Evolutionary conservation across 352 stramenopile genomes (phyloP).

Genomic region (Phytopythium mirpurense): DNA sequence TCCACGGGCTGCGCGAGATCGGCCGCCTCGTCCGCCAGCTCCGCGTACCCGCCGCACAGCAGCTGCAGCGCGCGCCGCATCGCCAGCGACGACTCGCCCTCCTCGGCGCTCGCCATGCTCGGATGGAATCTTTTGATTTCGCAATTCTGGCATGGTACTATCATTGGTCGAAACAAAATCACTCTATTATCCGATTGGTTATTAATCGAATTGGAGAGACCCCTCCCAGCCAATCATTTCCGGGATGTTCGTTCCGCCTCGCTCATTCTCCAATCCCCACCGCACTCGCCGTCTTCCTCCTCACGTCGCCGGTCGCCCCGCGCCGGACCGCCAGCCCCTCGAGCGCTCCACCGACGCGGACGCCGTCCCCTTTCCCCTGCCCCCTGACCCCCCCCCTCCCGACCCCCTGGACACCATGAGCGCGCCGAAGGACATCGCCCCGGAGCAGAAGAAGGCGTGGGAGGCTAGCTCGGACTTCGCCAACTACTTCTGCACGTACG

Average conservation of each 20-base stretch:
- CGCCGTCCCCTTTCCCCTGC: not conserved
- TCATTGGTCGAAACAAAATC: too few relatives aligned
- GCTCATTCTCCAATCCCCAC: too few relatives aligned
- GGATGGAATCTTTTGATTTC: too few relatives aligned
- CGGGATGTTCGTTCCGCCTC: too few relatives aligned
- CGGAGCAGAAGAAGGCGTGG: slow-evolving; percentile 80
- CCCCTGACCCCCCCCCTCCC: not conserved
- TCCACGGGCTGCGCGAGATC: slow-evolving; percentile 52
- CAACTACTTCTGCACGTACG: slow-evolving; percentile 91
- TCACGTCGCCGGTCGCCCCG: too few relatives aligned
- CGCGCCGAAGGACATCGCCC: slow-evolving; percentile 45
- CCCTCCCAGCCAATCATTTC: too few relatives aligned
- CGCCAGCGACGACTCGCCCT: slow-evolving; percentile 3
- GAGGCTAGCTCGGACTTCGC: slow-evolving; percentile 84
- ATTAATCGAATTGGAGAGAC: too few relatives aligned
- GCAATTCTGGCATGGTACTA: too few relatives aligned
- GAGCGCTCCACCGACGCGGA: too few relatives aligned
- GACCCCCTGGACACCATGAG: slow-evolving; percentile 5
- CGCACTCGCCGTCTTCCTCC: too few relatives aligned
- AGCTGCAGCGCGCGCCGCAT: slow-evolving; percentile 47
- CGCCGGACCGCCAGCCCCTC: too few relatives aligned
- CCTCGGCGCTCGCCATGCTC: not conserved
- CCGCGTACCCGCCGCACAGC: slow-evolving; percentile 63
- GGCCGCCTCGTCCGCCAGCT: slow-evolving; percentile 55
- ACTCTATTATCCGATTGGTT: too few relatives aligned